Conservation (phyloP, 306 rosid genomes). For the Cucurbita pepo region DNA sequence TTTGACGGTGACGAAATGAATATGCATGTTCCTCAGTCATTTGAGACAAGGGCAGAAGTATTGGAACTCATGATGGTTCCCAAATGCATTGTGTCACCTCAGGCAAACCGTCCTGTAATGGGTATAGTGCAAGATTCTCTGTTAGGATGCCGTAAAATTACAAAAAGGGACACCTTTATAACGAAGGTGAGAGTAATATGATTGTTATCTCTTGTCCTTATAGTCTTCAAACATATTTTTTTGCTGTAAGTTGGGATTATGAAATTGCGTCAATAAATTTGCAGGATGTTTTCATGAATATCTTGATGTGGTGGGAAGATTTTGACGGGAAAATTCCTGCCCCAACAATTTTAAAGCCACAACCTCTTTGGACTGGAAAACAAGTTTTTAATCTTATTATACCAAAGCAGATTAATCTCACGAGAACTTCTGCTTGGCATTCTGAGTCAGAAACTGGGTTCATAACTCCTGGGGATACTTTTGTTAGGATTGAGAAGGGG, state of each 20-base stretch:
- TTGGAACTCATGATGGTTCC: constrained; percentile 99
- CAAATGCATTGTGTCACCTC: constrained; percentile 96
- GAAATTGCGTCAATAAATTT: constrained; percentile 3
- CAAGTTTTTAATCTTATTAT: constrained; percentile 96
- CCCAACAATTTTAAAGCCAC: constrained; percentile 89
- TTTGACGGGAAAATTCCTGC: constrained; percentile 95
- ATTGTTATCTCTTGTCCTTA: not conserved
- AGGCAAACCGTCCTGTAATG: constrained; percentile 92
- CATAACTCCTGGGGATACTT: constrained; percentile 88
- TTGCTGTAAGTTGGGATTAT: constrained; percentile 10
- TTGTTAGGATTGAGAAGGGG: constrained; percentile 91
- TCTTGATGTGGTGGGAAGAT: constrained; percentile 99
- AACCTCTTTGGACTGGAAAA: constrained; percentile 96
- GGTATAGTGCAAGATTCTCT: constrained; percentile 96
- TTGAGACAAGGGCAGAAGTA: constrained; percentile 98
- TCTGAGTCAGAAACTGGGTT: constrained; percentile 54
- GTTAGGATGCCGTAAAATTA: constrained; percentile 86
- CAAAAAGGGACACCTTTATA: constrained; percentile 91
- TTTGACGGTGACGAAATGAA: constrained; percentile 99
- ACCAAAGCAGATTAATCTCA: constrained; percentile 84
- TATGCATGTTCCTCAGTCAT: constrained; percentile 98
- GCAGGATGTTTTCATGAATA: constrained; percentile 98
- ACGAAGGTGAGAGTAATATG: constrained; percentile 42
- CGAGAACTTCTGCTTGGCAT: constrained; percentile 87
- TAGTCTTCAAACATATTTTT: not conserved